Evolutionary conservation across 805 yeast species (phyloP).

Genomic region (Ogataea pini): DNA sequence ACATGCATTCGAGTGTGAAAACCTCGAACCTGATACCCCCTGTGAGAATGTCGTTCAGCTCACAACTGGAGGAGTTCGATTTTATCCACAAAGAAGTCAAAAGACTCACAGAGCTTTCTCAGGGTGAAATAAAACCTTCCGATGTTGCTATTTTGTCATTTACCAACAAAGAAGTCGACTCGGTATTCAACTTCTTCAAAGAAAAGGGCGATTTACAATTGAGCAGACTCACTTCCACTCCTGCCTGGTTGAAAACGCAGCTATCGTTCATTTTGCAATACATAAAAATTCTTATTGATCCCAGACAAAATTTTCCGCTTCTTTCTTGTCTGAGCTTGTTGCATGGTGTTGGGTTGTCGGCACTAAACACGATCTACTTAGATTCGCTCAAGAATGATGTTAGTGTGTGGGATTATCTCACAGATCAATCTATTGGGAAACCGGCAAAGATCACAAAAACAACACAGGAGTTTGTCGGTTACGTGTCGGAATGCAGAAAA

Average conservation of each 20-base stretch:
- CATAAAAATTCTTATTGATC: conserved; percentile 42
- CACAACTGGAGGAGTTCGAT: conserved; percentile 40
- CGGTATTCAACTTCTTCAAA: conserved; percentile 40
- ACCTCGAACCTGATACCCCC: conserved; percentile 23
- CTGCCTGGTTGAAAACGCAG: conserved; percentile 52
- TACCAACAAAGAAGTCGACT: conserved; percentile 50
- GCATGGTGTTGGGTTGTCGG: conserved; percentile 25
- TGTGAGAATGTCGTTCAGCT: conserved; percentile 29
- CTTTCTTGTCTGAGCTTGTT: conserved; percentile 28
- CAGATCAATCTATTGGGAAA: conserved; percentile 12
- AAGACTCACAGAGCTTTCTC: conserved; percentile 41
- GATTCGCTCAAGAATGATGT: conserved; percentile 23
- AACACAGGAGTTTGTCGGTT: conserved; percentile 15
- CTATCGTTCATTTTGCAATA: conserved; percentile 50
- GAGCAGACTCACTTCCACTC: conserved; percentile 45
- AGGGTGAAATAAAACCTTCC: conserved; percentile 42
- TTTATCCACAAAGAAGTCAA: conserved; percentile 48
- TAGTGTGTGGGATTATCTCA: conserved; percentile 27
- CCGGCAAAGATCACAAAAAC: conserved; percentile 9
- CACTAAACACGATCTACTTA: conserved; percentile 21
- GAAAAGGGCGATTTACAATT: conserved; percentile 41
- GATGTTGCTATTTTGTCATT: conserved; percentile 57
- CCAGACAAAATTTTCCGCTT: conserved; percentile 30
- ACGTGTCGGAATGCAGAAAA: conserved; percentile 22
- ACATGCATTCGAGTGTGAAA: conserved; percentile 24